Conservation (phyloP, 768 basidiomycete species). For the Leccinum pellstonianum region DNA sequence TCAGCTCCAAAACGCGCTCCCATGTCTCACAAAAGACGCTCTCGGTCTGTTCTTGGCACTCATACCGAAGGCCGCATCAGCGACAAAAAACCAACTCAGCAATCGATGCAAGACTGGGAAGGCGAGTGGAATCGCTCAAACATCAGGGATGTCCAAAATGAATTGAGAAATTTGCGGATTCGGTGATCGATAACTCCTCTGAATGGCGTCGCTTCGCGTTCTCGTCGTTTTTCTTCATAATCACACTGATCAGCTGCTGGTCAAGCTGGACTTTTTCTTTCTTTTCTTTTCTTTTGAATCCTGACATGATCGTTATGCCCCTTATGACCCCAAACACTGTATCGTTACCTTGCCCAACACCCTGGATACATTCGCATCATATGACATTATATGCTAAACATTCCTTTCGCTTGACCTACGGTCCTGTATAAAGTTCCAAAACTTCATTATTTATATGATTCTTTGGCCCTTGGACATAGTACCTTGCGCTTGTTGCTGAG, state of each 20-base stretch:
- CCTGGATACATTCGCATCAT: conserved; percentile 1
- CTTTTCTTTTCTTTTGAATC: not conserved
- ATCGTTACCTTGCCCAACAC: conserved; percentile 5
- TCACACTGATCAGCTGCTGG: conserved; percentile 17
- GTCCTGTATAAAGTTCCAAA: not conserved
- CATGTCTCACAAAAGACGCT: conserved; percentile 5
- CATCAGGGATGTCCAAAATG: conserved; percentile 39
- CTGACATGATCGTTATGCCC: not conserved
- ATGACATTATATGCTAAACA: not conserved
- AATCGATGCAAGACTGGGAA: conserved; percentile 28
- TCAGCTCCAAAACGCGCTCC: not conserved
- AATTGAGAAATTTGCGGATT: conserved; percentile 32
- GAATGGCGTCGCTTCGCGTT: not conserved
- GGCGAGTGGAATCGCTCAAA: conserved; percentile 43
- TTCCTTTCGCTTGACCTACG: not conserved
- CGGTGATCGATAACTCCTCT: conserved; percentile 4
- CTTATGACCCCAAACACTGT: conserved; percentile 10
- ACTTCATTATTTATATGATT: conserved; percentile 3
- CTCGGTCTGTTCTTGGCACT: conserved; percentile 17
- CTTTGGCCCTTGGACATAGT: not conserved
- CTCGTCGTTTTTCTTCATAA: not conserved
- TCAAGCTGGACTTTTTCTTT: not conserved
- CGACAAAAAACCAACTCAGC: not conserved
- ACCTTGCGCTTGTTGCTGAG: not conserved
- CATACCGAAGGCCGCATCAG: not conserved